These are phyloP conservation scores for Striga hermonthica DNA, from an alignment of 305 asterid genomes.

Conservation along the genomic window DNA sequence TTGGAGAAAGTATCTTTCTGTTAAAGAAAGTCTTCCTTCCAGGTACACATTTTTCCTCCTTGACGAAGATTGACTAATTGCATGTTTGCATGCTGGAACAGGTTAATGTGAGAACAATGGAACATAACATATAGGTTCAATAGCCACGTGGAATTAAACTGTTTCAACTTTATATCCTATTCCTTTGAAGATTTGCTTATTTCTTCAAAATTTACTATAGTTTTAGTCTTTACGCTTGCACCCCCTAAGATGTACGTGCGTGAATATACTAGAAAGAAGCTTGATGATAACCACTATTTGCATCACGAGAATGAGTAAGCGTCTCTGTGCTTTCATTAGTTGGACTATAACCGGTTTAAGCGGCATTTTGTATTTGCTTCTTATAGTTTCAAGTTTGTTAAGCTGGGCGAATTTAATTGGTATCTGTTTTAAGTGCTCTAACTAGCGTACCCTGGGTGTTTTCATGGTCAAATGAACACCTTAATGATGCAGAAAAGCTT, in stretches of 20 bases:
- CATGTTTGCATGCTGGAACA: neutral
- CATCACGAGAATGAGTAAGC: constrained; percentile 10
- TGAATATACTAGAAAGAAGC: constrained; percentile 15
- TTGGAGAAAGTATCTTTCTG: constrained; percentile 76
- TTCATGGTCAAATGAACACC: constrained; percentile 20
- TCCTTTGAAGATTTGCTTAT: no score
- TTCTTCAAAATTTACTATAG: no score
- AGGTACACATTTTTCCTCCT: constrained; percentile 46
- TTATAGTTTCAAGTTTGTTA: constrained; percentile 12
- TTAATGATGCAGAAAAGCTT: constrained; percentile 56
- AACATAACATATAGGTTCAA: neutral
- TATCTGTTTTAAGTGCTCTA: constrained; percentile 14
- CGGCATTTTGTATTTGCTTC: neutral
- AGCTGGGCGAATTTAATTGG: neutral
- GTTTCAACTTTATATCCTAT: no score
- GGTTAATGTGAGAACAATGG: neutral
- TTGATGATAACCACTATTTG: constrained; percentile 6
- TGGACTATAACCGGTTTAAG: no score
- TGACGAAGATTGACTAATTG: constrained; percentile 22
- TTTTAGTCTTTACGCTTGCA: constrained; percentile 2
- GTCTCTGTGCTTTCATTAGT: no score
- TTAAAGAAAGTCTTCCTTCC: constrained; percentile 83
- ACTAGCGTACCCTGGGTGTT: constrained; percentile 13
- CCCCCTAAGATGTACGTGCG: no score
- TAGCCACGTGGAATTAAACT: no score